A percentile compares a stretch with the other conserved stretches of the same genome.
Evolutionary conservation across 2,329 filamentous ascomycete genomes (phyloP).

Genomic region (Aureobasidium sp.): DNA sequence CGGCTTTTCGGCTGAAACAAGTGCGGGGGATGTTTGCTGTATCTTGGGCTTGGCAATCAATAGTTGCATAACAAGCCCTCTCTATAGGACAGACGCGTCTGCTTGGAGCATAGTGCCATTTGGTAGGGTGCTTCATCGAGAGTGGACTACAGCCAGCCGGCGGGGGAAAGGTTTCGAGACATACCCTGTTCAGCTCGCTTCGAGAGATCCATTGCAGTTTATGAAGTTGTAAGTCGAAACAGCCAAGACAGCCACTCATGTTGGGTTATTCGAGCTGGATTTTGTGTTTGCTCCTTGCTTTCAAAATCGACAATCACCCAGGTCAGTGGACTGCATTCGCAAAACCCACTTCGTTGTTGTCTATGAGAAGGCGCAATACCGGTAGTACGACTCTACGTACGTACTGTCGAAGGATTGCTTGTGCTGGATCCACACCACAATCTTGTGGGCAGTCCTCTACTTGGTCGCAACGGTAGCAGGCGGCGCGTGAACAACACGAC

Average conservation of each 20-base stretch:
- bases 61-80: neutral
- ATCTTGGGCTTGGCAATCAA: neutral
- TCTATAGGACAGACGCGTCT: neutral
- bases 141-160: neutral
- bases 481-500: neutral
- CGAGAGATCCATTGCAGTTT: neutral
- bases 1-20: constrained; percentile 5
- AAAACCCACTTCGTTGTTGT: neutral
- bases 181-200: neutral
- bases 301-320: neutral
- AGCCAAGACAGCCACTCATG: neutral
- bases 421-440: neutral
- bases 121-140: neutral
- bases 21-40: neutral
- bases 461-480: neutral
- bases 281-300: neutral
- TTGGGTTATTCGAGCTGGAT: neutral
- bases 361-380: neutral
- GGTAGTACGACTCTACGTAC: neutral
- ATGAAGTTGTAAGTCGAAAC: neutral
- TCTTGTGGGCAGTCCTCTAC: neutral
- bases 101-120: neutral
- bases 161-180: neutral
- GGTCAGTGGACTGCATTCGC: neutral
- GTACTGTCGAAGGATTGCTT: neutral